Conservation (phyloP, 2,329 filamentous ascomycete species). For the Pleomassaria siparia region DNA sequence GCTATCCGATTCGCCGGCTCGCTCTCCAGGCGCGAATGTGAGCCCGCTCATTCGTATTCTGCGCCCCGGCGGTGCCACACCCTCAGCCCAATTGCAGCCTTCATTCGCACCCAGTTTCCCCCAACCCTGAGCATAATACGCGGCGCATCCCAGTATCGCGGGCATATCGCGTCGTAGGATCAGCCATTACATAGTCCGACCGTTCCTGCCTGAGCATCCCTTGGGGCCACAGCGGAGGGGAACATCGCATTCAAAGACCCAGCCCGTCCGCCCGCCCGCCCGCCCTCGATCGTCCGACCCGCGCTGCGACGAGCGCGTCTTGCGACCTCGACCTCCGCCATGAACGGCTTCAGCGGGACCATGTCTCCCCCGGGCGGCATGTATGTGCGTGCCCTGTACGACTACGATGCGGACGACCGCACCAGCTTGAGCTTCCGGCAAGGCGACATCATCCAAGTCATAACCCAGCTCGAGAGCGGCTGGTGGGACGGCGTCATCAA, state of each 20-base stretch:
- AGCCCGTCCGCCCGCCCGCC: too few species aligned
- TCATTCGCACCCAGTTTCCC: constrained; percentile 12
- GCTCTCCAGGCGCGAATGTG: constrained; percentile 34
- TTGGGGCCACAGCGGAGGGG: constrained; percentile 20
- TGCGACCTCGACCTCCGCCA: constrained; percentile 23
- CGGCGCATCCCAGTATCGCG: constrained; percentile 22
- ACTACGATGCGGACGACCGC: constrained; percentile 96
- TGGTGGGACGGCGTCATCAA: constrained; percentile 99
- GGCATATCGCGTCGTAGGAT: constrained; percentile 22
- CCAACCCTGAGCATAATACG: constrained; percentile 34
- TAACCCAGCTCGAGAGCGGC: constrained; percentile 95
- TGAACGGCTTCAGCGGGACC: constrained; percentile 55
- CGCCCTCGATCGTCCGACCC: constrained; percentile 10
- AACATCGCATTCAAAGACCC: constrained; percentile 12
- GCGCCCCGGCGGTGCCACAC: constrained; percentile 30
- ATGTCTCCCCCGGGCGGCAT: constrained; percentile 60
- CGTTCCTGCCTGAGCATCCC: constrained; percentile 9
- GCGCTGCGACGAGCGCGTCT: constrained; percentile 18
- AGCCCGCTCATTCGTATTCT: constrained; percentile 34
- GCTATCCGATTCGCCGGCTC: constrained; percentile 31
- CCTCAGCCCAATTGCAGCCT: constrained; percentile 38
- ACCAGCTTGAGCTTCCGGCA: constrained; percentile 96
- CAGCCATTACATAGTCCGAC: constrained; percentile 16
- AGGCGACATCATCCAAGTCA: constrained; percentile 96
- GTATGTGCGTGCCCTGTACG: constrained; percentile 94